A percentile compares a stretch with the other conserved stretches of the same genome.
Conservation (phyloP, 2,329 filamentous ascomycete genomes). For the Exophiala oligosperma region DNA sequence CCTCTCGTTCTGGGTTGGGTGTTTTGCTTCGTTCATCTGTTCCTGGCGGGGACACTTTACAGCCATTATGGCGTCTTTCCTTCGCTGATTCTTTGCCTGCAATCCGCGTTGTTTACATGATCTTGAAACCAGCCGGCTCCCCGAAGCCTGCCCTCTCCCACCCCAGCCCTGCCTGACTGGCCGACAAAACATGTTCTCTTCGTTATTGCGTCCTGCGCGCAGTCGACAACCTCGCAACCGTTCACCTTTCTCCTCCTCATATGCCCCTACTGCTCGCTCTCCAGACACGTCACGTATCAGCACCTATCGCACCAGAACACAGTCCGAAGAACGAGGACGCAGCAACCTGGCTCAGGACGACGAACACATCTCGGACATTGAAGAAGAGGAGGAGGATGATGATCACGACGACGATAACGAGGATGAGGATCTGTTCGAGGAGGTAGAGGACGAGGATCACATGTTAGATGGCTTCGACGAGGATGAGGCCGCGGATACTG, state of each 20-base stretch:
- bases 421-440: conserved; percentile 36
- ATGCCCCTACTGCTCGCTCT: conserved; percentile 24
- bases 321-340: neutral
- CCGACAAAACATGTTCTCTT: conserved; percentile 19
- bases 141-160: neutral
- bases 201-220: conserved; percentile 15
- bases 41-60: neutral
- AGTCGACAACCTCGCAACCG: conserved; percentile 21
- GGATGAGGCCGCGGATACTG: conserved; percentile 46
- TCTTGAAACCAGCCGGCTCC: neutral
- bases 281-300: conserved; percentile 13
- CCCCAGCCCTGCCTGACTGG: neutral
- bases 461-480: conserved; percentile 40
- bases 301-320: conserved; percentile 15
- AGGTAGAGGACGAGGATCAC: conserved; percentile 41
- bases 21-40: neutral
- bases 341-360: conserved; percentile 4
- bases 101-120: neutral
- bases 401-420: conserved; percentile 15
- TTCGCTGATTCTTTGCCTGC: neutral
- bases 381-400: conserved; percentile 17
- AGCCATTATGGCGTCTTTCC: neutral
- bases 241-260: conserved; percentile 34
- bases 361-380: conserved; percentile 6
- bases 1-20: neutral